Conservation (phyloP, 106 monocot species). For the Ottelia alismoides region DNA sequence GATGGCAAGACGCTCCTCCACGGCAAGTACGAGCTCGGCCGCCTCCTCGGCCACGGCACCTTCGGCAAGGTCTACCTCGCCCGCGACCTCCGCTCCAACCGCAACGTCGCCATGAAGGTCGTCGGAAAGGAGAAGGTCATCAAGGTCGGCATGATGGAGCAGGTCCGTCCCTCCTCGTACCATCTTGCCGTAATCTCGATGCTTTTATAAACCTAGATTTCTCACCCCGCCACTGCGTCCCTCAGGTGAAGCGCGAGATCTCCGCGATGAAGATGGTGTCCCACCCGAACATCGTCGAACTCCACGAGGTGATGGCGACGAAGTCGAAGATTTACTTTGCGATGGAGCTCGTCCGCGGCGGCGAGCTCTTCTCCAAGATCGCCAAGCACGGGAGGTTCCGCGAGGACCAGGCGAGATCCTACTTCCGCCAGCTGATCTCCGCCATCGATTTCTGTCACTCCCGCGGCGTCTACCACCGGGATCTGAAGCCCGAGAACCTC, state of each 20-base stretch:
- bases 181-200: no score
- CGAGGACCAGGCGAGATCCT: constrained; percentile 44
- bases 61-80: constrained; percentile 45
- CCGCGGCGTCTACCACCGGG: constrained; percentile 79
- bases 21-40: constrained; percentile 66
- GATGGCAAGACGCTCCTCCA: constrained; percentile 17
- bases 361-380: constrained; percentile 43
- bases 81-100: constrained; percentile 18
- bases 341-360: constrained; percentile 62
- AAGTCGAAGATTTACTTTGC: constrained; percentile 45
- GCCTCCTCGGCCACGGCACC: constrained; percentile 40
- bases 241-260: constrained; percentile 69
- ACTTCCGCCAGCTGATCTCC: constrained; percentile 81
- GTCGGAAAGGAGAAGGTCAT: constrained; percentile 45
- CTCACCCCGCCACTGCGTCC: no score
- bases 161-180: no score
- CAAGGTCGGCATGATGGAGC: constrained; percentile 37
- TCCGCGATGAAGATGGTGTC: constrained; percentile 58
- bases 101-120: constrained; percentile 40
- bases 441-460: constrained; percentile 83
- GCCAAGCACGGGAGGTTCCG: constrained; percentile 40
- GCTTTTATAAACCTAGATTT: no score
- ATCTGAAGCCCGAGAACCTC: constrained; percentile 91
- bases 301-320: constrained; percentile 63
- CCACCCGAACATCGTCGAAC: constrained; percentile 67